Evolutionary conservation across 345 rosid species (phyloP), one percentile per base, ranked within the genome.

Genomic region (Bruguiera parviflora): DNA sequence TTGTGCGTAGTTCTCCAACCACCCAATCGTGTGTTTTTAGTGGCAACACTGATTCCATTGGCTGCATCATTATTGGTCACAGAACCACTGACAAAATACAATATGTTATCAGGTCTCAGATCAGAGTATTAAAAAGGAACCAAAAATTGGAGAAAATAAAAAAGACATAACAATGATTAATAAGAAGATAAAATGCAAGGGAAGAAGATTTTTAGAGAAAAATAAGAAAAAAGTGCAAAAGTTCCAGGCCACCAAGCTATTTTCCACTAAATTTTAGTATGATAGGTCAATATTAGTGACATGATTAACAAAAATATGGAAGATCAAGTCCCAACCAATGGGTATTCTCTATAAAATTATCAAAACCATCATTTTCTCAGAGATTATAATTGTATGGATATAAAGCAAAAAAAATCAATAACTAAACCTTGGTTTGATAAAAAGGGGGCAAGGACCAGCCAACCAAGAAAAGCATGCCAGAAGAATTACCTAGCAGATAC

Each of bases 1-100:
- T 58, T 74, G 52, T 33, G 76, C 1, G 78, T 85, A 72, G 84
- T 83, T 86, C 88, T 81, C 96, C 99, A 95, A 39, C 87, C 84
- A 75, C 79, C 78, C 65, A 70, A 46, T 37, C 56, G 52, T 62
- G 29, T 52, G 68, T 72, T 80, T 72, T 79, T 70, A 69, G 59
- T 67, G 28, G 58, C 71, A 76, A 49, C 52, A 72, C 78, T 70
- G 61, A 67, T 64, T 71, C 69, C 79, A 71, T 28, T 22, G 51
- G 75, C 49, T 65, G 67, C 75, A 49, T 35, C 72, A 58, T 65
- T 53, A 53, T 56, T 67, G 78, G 55, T 22, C 65, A 59, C 65
- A 63, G 75, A 65, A 75, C 79, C 65, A 78, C 75, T 29, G 61
- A 60, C 70, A n/a, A 77, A 69, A 62, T n/a, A 64, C 53, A 68